Percentiles rank a stretch among this genome's conserved stretches.
Evolutionary conservation across 2,329 filamentous ascomycete species (phyloP).

Genomic region (Gyromitra esculenta): DNA sequence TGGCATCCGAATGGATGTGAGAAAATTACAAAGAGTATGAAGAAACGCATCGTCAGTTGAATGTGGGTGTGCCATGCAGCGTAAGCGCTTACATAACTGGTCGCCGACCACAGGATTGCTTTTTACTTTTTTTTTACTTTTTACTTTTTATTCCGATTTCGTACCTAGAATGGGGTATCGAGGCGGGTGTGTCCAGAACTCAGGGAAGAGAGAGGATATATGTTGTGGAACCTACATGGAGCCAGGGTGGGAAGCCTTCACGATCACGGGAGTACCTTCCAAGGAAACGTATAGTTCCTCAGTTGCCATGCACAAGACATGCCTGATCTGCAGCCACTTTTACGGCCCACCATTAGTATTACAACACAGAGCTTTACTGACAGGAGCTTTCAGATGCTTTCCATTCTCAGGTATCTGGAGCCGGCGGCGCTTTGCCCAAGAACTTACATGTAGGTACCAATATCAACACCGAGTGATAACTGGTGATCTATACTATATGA

Average conservation of each 20-base stretch:
- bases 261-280: neutral
- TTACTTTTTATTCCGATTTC: conserved; percentile 15
- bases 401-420: neutral
- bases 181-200: neutral
- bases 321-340: neutral
- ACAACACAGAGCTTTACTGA: neutral
- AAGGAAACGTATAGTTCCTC: neutral
- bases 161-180: neutral
- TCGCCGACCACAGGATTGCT: conserved; percentile 24
- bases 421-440: neutral
- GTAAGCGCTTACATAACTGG: conserved; percentile 44
- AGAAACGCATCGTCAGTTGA: conserved; percentile 21
- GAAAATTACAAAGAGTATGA: conserved; percentile 12
- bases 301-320: neutral
- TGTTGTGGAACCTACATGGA: neutral
- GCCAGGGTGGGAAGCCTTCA: neutral
- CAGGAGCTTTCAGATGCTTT: neutral
- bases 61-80: conserved; percentile 31
- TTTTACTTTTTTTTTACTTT: conserved; percentile 37
- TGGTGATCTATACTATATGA: conserved; percentile 16
- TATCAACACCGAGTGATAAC: conserved; percentile 32
- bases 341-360: neutral
- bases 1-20: conserved; percentile 30
- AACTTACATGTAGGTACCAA: neutral
- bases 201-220: neutral